Conservation (phyloP, 345 rosid species). For the Populus deltoides region DNA sequence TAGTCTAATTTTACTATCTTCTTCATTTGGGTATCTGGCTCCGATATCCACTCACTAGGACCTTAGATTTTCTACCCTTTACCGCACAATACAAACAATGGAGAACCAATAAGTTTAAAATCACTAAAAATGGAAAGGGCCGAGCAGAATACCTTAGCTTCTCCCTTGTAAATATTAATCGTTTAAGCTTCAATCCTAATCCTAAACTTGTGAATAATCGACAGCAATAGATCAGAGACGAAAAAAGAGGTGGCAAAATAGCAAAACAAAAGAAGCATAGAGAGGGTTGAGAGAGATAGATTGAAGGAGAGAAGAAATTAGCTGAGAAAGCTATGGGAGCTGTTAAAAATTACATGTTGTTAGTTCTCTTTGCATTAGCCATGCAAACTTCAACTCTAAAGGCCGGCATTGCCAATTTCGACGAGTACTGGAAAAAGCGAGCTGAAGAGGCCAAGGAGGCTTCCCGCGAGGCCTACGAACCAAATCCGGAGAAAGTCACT, state of each 20-base stretch:
- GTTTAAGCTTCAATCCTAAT: background rate
- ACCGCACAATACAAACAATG: too few relatives aligned
- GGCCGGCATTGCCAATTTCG: constrained; percentile 30
- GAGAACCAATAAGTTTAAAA: too few relatives aligned
- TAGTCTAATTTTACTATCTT: constrained; percentile 14
- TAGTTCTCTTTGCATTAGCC: constrained; percentile 12
- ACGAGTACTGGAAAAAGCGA: constrained; percentile 39
- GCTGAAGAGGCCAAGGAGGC: constrained; percentile 25
- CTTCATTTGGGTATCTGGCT: background rate
- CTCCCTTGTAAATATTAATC: too few relatives aligned
- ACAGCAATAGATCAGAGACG: too few relatives aligned
- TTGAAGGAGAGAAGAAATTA: background rate
- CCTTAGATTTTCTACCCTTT: background rate
- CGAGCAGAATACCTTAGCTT: too few relatives aligned
- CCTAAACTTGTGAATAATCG: too few relatives aligned
- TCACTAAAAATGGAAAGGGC: too few relatives aligned
- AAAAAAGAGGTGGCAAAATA: too few relatives aligned
- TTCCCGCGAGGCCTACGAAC: constrained; percentile 29
- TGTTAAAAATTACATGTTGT: background rate
- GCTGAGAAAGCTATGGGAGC: background rate
- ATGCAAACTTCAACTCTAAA: constrained; percentile 1
- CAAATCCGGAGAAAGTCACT: constrained; percentile 29
- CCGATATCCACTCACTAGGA: background rate
- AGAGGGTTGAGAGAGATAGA: too few relatives aligned
- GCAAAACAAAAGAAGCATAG: background rate